Evolutionary conservation across 129 eudicot species (phyloP).

Genomic region (Ambrosia artemisiifolia): DNA sequence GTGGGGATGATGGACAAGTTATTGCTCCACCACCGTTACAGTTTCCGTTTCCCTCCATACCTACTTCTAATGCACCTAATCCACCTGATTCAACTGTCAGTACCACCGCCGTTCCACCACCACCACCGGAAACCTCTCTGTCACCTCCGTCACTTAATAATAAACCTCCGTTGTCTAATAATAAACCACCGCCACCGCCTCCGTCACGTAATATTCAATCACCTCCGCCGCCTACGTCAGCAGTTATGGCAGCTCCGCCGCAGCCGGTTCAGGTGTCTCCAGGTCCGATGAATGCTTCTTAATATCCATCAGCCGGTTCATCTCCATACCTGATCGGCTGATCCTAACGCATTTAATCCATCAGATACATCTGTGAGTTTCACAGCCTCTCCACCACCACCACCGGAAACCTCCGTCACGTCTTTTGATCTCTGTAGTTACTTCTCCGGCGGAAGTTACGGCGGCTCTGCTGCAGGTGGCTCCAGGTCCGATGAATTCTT

Average conservation of each 20-base stretch:
- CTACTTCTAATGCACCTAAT: background rate
- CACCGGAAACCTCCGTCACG: too few relatives aligned
- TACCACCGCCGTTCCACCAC: constrained; percentile 24
- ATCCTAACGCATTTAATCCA: too few relatives aligned
- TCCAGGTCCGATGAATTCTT: too few relatives aligned
- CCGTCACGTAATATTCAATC: too few relatives aligned
- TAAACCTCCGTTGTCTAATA: too few relatives aligned
- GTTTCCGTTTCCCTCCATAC: constrained; percentile 29
- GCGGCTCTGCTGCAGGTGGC: too few relatives aligned
- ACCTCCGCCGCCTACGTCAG: constrained; percentile 38
- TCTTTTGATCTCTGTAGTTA: too few relatives aligned
- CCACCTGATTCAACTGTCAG: constrained; percentile 35
- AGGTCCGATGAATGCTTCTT: constrained; percentile 58
- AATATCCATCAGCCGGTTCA: background rate
- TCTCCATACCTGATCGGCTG: too few relatives aligned
- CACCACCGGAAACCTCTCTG: constrained; percentile 8
- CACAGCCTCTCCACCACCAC: too few relatives aligned
- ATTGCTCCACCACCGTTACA: constrained; percentile 33
- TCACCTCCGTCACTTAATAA: constrained; percentile 2
- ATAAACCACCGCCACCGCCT: constrained; percentile 8
- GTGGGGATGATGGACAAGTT: constrained; percentile 60
- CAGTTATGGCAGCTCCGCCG: constrained; percentile 41
- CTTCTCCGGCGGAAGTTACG: too few relatives aligned
- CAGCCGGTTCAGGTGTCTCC: constrained; percentile 58
- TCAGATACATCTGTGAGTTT: too few relatives aligned